These are phyloP conservation scores for Capsicum baccatum DNA, from an alignment of 257 asterid species.

Conservation along the genomic window DNA sequence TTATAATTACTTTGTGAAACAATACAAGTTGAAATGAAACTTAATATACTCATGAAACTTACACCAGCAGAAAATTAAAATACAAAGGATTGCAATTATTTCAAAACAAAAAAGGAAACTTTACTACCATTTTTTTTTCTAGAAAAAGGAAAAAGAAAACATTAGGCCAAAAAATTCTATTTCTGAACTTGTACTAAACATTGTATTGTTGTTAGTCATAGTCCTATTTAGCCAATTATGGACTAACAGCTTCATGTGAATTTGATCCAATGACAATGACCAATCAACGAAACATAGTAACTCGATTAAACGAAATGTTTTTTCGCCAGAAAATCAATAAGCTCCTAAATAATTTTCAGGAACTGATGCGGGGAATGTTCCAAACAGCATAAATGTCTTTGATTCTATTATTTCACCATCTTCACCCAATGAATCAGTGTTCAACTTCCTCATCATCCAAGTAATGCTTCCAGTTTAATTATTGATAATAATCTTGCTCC, in stretches of 20 bases:
- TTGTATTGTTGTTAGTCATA: not conserved
- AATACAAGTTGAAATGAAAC: not conserved
- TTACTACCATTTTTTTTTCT: not conserved
- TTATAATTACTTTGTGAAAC: too few species aligned
- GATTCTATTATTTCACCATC: not conserved
- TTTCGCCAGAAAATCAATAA: not conserved
- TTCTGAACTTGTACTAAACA: not conserved
- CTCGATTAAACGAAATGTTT: not conserved
- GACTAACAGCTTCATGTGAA: too few species aligned
- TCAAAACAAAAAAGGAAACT: not conserved
- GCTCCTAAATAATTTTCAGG: not conserved
- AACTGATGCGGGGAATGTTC: not conserved
- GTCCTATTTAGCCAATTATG: not conserved
- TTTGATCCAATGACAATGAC: not conserved
- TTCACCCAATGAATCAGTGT: not conserved
- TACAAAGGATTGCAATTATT: conserved; percentile 5
- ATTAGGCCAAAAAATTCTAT: not conserved
- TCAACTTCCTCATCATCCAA: not conserved
- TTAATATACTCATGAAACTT: conserved; percentile 5
- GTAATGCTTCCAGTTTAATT: not conserved
- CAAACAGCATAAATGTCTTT: not conserved
- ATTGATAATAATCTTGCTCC: not conserved
- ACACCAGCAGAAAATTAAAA: not conserved
- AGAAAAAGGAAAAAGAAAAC: not conserved
- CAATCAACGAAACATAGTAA: not conserved